phyloP scores from a whole-genome alignment of 345 rosid species.

The Lepidium didymum region DNA sequence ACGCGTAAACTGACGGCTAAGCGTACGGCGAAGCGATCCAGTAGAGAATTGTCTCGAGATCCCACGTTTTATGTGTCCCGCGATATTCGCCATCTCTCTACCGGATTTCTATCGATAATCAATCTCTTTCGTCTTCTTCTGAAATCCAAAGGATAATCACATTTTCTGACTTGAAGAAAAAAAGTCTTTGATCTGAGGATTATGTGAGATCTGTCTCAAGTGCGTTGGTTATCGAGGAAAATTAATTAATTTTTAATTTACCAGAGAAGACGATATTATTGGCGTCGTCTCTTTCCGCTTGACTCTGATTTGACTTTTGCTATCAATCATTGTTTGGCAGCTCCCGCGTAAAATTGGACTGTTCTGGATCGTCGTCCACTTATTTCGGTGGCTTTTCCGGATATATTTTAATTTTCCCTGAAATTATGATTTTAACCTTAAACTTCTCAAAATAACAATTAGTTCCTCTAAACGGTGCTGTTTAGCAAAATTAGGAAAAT shows the following conservation, averaged over 20 bases:
- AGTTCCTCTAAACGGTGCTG: neutral
- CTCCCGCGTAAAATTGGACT: conserved; percentile 21
- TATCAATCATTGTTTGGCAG: conserved; percentile 21
- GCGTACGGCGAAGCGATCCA: conserved; percentile 50
- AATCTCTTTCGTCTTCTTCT: conserved; percentile 17
- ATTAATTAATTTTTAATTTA: neutral
- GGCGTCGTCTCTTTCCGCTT: conserved; percentile 1
- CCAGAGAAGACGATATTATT: conserved; percentile 3
- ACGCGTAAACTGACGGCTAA: conserved; percentile 56
- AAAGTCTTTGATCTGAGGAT: conserved; percentile 8
- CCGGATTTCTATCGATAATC: neutral
- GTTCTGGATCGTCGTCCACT: conserved; percentile 6
- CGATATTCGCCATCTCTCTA: conserved; percentile 38
- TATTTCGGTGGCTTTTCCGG: conserved; percentile 2
- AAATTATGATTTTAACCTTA: neutral
- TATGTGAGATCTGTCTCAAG: conserved; percentile 13
- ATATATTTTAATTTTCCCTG: neutral
- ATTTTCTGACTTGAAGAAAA: conserved; percentile 4
- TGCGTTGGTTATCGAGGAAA: conserved; percentile 8
- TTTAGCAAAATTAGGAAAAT: neutral
- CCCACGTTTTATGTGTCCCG: conserved; percentile 57
- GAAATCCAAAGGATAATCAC: conserved; percentile 6
- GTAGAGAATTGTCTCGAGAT: conserved; percentile 78
- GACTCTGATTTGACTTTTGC: conserved; percentile 24
- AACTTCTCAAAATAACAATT: neutral